phyloP scores from a whole-genome alignment of 352 stramenopile genomes.

The Phytophthora idaei region DNA sequence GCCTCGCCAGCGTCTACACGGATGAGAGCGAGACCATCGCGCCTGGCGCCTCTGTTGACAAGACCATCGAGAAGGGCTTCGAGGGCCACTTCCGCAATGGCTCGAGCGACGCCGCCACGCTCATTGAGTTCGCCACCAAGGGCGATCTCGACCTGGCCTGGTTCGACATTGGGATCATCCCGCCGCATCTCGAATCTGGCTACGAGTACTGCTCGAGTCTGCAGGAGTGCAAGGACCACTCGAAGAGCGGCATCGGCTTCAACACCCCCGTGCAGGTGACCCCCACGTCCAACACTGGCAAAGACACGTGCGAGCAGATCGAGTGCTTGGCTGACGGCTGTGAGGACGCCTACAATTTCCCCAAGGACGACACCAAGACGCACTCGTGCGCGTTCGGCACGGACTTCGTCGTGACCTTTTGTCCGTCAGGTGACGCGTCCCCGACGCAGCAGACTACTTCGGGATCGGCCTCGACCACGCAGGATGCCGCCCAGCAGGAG shows the following conservation, averaged over 20 bases:
- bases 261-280: conserved; percentile 71
- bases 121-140: conserved; percentile 73
- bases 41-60: conserved; percentile 40
- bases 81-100: conserved; percentile 77
- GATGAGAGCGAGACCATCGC: conserved; percentile 50
- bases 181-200: conserved; percentile 51
- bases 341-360: conserved; percentile 71
- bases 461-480: conserved; percentile 10
- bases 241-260: conserved; percentile 58
- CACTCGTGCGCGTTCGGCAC: conserved; percentile 66
- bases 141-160: conserved; percentile 59
- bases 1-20: conserved; percentile 54
- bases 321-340: conserved; percentile 63
- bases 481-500: conserved; percentile 20
- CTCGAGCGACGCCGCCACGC: conserved; percentile 54
- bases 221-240: conserved; percentile 70
- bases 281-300: conserved; percentile 61
- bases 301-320: conserved; percentile 61
- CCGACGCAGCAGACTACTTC: conserved; percentile 25
- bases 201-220: conserved; percentile 68
- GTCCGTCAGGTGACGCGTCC: conserved; percentile 38
- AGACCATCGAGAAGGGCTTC: conserved; percentile 61
- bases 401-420: conserved; percentile 76
- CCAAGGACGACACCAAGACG: conserved; percentile 76
- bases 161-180: conserved; percentile 80